Evolutionary conservation across 768 basidiomycete species (phyloP).

Genomic region (Amanita brunnescens): DNA sequence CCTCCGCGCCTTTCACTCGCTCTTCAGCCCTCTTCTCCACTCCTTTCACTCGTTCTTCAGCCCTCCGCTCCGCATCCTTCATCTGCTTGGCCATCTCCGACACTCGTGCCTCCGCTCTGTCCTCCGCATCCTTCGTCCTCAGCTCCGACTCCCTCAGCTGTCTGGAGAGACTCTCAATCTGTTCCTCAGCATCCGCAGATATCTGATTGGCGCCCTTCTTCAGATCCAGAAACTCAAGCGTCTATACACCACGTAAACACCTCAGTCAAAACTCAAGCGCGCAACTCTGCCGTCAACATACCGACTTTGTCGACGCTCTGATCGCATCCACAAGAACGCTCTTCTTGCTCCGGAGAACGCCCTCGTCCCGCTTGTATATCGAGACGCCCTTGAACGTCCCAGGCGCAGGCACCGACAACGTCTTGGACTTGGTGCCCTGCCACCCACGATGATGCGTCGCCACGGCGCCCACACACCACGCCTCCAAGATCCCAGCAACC

Average conservation of each 20-base stretch:
- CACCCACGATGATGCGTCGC: neutral
- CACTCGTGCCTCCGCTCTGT: too few species aligned
- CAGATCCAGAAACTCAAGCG: neutral
- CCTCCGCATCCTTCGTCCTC: neutral
- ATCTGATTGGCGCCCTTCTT: neutral
- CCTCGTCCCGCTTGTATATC: neutral
- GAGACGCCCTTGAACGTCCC: neutral
- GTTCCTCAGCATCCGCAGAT: neutral
- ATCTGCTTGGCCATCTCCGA: too few species aligned
- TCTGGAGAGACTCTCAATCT: neutral
- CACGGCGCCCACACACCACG: neutral
- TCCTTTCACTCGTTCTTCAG: too few species aligned
- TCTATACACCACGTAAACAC: neutral
- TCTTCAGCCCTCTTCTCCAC: too few species aligned
- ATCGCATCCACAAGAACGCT: neutral
- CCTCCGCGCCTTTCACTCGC: too few species aligned
- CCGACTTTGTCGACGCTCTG: neutral
- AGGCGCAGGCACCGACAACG: neutral
- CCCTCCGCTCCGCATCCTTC: too few species aligned
- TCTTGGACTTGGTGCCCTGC: neutral
- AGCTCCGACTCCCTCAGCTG: neutral
- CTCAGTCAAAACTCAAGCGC: neutral
- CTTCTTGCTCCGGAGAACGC: neutral
- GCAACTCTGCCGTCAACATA: neutral
- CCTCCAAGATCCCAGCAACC: neutral